Evolutionary conservation across 306 rosid genomes (phyloP).

Genomic region (Sindora glabra): DNA sequence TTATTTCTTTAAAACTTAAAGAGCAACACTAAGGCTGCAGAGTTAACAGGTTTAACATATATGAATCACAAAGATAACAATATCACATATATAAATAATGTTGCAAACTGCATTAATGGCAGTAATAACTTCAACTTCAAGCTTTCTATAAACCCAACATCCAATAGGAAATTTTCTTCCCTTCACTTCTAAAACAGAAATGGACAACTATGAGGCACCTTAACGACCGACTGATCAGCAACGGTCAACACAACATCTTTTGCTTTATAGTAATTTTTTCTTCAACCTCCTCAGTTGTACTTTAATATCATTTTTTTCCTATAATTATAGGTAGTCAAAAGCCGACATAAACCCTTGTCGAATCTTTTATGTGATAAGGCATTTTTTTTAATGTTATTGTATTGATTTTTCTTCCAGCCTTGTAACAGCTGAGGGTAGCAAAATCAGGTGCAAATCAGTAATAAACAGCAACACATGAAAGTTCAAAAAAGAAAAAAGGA

Average conservation of each 20-base stretch:
- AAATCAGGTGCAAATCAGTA: constrained; percentile 23
- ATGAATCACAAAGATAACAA: constrained; percentile 4
- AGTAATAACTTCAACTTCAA: constrained; percentile 10
- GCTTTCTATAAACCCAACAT: constrained; percentile 9
- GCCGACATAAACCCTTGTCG: too few relatives aligned
- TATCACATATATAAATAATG: neutral
- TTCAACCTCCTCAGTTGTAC: too few relatives aligned
- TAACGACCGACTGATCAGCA: constrained; percentile 14
- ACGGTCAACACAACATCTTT: constrained; percentile 11
- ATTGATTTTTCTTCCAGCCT: constrained; percentile 15
- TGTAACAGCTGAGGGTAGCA: constrained; percentile 13
- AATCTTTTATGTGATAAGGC: too few relatives aligned
- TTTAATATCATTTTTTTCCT: too few relatives aligned
- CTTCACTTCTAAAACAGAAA: constrained; percentile 13
- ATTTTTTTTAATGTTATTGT: too few relatives aligned
- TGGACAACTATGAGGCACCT: constrained; percentile 23
- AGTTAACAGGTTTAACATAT: neutral
- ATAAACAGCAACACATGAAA: constrained; percentile 40
- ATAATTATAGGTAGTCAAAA: too few relatives aligned
- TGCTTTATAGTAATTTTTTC: too few relatives aligned
- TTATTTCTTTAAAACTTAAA: constrained; percentile 6
- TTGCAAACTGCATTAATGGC: neutral
- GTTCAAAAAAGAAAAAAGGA: constrained; percentile 27
- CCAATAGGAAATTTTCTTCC: neutral
- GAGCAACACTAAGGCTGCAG: neutral